phyloP scores from a whole-genome alignment of 192 early-diverging fungal species.

The Phycomyces blakesleeanus region DNA sequence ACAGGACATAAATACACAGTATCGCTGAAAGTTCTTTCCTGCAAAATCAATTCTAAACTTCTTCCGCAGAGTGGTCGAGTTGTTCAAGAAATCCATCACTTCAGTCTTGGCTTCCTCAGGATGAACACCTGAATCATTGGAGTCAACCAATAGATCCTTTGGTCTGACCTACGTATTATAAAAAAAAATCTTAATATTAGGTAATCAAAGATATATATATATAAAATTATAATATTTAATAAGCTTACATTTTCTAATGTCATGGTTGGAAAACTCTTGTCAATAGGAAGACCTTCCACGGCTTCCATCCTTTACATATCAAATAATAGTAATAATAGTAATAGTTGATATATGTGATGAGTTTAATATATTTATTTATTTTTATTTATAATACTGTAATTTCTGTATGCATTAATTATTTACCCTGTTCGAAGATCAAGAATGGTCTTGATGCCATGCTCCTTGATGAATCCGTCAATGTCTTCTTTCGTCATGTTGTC shows the following conservation, averaged over 20 bases:
- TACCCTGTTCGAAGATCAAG: slow-evolving; percentile 40
- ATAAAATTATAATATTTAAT: no score
- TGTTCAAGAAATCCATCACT: neutral
- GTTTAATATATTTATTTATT: no score
- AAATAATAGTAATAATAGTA: no score
- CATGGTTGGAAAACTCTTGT: slow-evolving; percentile 23
- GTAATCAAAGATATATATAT: no score
- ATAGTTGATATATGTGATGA: no score
- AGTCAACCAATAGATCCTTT: neutral
- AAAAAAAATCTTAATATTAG: no score
- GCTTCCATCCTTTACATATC: slow-evolving; percentile 18
- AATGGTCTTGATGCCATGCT: slow-evolving; percentile 36
- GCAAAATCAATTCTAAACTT: slow-evolving; percentile 28
- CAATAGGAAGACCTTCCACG: slow-evolving; percentile 14
- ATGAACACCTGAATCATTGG: neutral
- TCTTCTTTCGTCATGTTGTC: slow-evolving; percentile 36
- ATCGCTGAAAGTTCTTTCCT: slow-evolving; percentile 21
- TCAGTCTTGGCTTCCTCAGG: neutral
- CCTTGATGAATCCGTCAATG: slow-evolving; percentile 24
- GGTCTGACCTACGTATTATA: no score
- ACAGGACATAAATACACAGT: slow-evolving; percentile 18
- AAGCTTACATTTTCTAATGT: slow-evolving; percentile 20
- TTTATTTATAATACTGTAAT: no score
- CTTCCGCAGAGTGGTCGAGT: slow-evolving; percentile 2
- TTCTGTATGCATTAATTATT: no score